Evolutionary conservation across 106 monocot genomes (phyloP), one percentile per base, ranked within the genome.

Genomic region (Dioscorea zingiberensis): DNA sequence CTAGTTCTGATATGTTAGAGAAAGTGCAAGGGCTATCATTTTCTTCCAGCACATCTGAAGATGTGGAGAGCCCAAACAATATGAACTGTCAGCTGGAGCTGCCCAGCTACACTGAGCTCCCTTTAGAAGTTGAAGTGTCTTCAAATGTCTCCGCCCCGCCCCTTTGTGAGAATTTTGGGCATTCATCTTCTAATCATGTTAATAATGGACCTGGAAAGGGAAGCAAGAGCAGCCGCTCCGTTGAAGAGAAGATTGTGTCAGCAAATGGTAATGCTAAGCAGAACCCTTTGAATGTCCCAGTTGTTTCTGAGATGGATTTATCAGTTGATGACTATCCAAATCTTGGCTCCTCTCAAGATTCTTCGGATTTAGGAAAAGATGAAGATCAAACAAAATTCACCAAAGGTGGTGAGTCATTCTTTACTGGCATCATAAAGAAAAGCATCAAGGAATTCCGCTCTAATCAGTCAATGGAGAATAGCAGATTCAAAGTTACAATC

Each of bases 361-460:
- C 86, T 27, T 73, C 45, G 25, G 86, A 86, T 46, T 59, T 54
- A 21, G 59, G 27, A 45, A 81, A 71, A 49, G 65, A 80, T 24
- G 89, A 86, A 54, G 86, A 78, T 30, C 63, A 69, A 25, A 73
- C 73, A 28, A 77, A 64, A 59, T 44, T 38, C 10, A 74, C 44
- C 46, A 89, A 92, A 54, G 81, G 75, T 49, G 86, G 89, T 25
- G 86, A 93, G 32, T 93, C 89, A 23, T 99, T 93, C 68, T 74
- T 99, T 26, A 54, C 77, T 15, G 89, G 89, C 21, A 68, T 99
- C 22, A 80, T 93, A 63, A 99, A 93, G 81, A 99, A 93, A 73
- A 84, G 86, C 60, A 84, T 99, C 45, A 85, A 54, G 58, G 86
- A 89, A 69, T 78, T 85, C 51, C 51, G 51, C 5, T 19, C 19